Conservation (phyloP, 495 filamentous ascomycete species). For the Monascus purpureus region DNA sequence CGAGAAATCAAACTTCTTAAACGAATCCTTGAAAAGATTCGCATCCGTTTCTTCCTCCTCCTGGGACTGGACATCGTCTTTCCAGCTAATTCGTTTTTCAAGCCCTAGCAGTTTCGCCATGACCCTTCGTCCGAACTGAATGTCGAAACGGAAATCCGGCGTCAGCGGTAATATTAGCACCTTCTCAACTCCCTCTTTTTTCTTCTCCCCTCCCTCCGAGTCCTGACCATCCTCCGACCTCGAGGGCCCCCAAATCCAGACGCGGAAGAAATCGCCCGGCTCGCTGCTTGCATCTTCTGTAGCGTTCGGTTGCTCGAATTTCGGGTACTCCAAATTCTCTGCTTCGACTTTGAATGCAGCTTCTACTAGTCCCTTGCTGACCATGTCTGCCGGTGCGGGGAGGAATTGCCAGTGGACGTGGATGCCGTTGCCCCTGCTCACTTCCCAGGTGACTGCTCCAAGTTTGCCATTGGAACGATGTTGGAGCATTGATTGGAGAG, state of each 20-base stretch:
- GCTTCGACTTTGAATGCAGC: conserved; percentile 75
- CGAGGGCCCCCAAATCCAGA: conserved; percentile 56
- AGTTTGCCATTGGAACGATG: conserved; percentile 35
- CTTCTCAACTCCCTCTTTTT: conserved; percentile 22
- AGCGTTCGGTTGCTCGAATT: conserved; percentile 16
- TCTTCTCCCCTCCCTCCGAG: conserved; percentile 4
- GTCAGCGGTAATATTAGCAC: conserved; percentile 38
- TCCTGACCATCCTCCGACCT: conserved; percentile 3
- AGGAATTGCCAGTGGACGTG: conserved; percentile 94
- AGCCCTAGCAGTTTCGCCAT: conserved; percentile 75
- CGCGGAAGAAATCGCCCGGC: conserved; percentile 64
- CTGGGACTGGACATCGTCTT: conserved; percentile 61
- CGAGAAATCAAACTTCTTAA: conserved; percentile 73
- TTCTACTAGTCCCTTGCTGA: conserved; percentile 57
- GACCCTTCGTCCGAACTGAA: conserved; percentile 61
- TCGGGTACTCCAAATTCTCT: conserved; percentile 58
- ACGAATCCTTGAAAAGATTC: conserved; percentile 69
- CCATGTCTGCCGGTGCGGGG: conserved; percentile 51
- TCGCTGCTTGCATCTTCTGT: conserved; percentile 30
- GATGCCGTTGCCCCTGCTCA: conserved; percentile 61
- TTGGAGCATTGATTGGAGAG: conserved; percentile 58
- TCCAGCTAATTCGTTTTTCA: conserved; percentile 64
- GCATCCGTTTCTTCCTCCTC: conserved; percentile 69
- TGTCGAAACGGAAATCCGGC: conserved; percentile 40
- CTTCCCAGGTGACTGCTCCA: conserved; percentile 82